These are phyloP conservation scores for Areca catechu DNA, from an alignment of 176 grass and related monocot species.

Conservation along the genomic window DNA sequence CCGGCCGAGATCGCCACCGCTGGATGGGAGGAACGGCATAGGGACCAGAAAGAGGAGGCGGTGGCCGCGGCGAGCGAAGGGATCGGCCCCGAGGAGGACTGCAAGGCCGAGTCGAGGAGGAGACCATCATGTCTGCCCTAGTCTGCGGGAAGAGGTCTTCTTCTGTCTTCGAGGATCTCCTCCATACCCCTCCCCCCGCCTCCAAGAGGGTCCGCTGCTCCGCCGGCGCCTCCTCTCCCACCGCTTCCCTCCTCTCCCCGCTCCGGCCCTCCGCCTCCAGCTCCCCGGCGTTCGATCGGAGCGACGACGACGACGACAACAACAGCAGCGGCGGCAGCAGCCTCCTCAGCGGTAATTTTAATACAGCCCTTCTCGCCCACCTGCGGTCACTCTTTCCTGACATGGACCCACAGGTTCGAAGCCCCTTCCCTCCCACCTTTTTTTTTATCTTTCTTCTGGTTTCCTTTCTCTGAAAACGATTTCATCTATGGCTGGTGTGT, in stretches of 20 bases:
- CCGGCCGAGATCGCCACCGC: too few species aligned
- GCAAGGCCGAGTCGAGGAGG: constrained; percentile 18
- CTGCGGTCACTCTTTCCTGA: constrained; percentile 49
- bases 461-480: neutral
- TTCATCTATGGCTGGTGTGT: neutral
- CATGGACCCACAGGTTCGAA: constrained; percentile 74
- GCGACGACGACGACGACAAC: constrained; percentile 1
- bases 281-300: constrained; percentile 9
- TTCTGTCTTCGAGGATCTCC: constrained; percentile 91
- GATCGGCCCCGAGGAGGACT: neutral
- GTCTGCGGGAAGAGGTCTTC: constrained; percentile 97
- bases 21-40: too few species aligned
- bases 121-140: constrained; percentile 92
- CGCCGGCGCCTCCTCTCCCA: constrained; percentile 25
- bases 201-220: constrained; percentile 61
- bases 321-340: too few species aligned
- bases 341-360: neutral
- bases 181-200: constrained; percentile 37
- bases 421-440: neutral
- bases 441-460: constrained; percentile 1
- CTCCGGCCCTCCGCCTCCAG: neutral
- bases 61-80: neutral
- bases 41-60: neutral
- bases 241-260: neutral
- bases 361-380: constrained; percentile 22